A percentile compares a stretch with the other conserved stretches of the same genome.
These are phyloP conservation scores for Talaromyces proteolyticus DNA, from an alignment of 495 filamentous ascomycete genomes.

Conservation along the genomic window DNA sequence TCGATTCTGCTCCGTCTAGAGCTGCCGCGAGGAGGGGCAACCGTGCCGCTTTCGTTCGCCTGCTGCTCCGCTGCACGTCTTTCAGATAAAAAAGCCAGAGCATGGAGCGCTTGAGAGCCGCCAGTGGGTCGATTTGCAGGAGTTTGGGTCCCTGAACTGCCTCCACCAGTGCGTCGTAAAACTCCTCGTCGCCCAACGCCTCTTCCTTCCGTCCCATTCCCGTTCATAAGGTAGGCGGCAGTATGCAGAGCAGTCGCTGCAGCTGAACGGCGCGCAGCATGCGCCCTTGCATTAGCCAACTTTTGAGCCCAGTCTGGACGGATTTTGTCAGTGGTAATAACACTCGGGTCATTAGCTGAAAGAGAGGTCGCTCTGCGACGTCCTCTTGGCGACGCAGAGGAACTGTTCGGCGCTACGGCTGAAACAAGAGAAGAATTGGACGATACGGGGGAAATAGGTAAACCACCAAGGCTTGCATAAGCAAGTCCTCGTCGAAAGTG, in stretches of 20 bases:
- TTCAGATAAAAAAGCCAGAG: conserved; percentile 46
- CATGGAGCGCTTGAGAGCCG: conserved; percentile 41
- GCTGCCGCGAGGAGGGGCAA: conserved; percentile 46
- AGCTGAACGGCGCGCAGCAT: conserved; percentile 79
- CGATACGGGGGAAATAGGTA: conserved; percentile 65
- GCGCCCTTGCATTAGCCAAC: conserved; percentile 74
- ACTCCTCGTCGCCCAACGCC: conserved; percentile 40
- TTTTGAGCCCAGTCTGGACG: conserved; percentile 95
- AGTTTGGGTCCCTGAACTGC: conserved; percentile 16
- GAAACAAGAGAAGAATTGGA: conserved; percentile 50
- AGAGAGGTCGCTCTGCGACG: conserved; percentile 74
- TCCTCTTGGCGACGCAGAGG: conserved; percentile 24
- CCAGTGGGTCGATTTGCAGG: conserved; percentile 24
- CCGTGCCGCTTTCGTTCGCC: conserved; percentile 33
- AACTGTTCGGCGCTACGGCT: conserved; percentile 6
- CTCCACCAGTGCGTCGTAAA: conserved; percentile 31
- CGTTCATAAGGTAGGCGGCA: conserved; percentile 87
- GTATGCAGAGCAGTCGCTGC: conserved; percentile 94
- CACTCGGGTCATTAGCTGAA: conserved; percentile 69
- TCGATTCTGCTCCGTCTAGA: conserved; percentile 66
- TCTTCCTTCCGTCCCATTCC: conserved; percentile 43
- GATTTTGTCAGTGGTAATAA: conserved; percentile 87
- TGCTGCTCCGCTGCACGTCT: conserved; percentile 24
- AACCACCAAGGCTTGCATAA: conserved; percentile 49
- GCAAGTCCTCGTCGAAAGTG: conserved; percentile 74